These are phyloP conservation scores for Bipolaris victoriae DNA, from an alignment of 2,329 filamentous ascomycete genomes.

Conservation along the genomic window DNA sequence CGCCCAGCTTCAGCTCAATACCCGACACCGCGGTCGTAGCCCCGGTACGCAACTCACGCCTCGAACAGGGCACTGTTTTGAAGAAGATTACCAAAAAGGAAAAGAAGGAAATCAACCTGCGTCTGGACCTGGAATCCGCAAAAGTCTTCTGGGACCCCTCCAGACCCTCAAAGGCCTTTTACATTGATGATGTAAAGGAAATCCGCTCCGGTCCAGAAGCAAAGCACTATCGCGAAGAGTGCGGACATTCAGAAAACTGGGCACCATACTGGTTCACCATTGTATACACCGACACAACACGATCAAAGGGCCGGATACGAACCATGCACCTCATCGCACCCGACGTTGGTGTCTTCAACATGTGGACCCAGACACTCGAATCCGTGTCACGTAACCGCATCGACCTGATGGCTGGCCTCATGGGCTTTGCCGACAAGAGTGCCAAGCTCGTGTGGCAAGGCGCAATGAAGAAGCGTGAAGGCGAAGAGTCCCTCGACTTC, in stretches of 20 bases:
- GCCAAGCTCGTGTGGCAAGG: constrained; percentile 84
- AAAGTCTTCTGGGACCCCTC: constrained; percentile 87
- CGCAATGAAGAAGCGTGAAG: constrained; percentile 74
- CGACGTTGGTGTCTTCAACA: constrained; percentile 70
- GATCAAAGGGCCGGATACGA: constrained; percentile 75
- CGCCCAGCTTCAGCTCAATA: constrained; percentile 43
- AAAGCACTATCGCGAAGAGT: constrained; percentile 86
- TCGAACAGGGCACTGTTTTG: constrained; percentile 79
- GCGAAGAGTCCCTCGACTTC: constrained; percentile 76
- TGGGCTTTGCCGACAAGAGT: constrained; percentile 75
- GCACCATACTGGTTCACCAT: constrained; percentile 87
- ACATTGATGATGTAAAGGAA: constrained; percentile 94
- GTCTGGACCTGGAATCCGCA: constrained; percentile 80
- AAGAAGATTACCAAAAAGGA: constrained; percentile 86
- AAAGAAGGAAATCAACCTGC: constrained; percentile 73
- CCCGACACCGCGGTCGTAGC: constrained; percentile 58
- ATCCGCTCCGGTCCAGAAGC: constrained; percentile 84
- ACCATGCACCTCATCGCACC: constrained; percentile 86
- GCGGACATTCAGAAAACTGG: constrained; percentile 69
- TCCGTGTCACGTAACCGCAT: constrained; percentile 85
- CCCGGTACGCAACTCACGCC: constrained; percentile 75
- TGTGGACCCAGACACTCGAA: constrained; percentile 86
- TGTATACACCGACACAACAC: constrained; percentile 79
- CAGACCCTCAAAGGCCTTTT: constrained; percentile 81
- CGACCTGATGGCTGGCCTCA: constrained; percentile 86